Evolutionary conservation across 805 yeast species (phyloP).

Genomic region (Saccharomyces mikatae): DNA sequence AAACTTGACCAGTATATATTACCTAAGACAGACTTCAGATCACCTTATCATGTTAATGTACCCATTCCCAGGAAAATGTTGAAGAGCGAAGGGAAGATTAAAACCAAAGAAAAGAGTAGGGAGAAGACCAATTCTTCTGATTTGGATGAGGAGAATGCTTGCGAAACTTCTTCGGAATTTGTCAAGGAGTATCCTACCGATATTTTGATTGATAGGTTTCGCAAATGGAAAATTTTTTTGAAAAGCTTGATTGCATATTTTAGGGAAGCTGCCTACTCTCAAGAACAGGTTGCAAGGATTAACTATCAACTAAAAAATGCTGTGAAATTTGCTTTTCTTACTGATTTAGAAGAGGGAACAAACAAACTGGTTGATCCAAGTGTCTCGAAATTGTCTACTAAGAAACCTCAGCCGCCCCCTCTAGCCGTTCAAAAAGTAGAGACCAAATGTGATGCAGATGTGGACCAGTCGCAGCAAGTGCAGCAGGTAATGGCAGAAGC

Average conservation of each 20-base stretch:
- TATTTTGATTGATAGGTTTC: slow-evolving; percentile 66
- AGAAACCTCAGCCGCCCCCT: slow-evolving; percentile 15
- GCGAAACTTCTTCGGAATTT: slow-evolving; percentile 2
- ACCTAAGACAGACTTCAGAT: slow-evolving; percentile 18
- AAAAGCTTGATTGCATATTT: slow-evolving; percentile 62
- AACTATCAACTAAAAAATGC: slow-evolving; percentile 68
- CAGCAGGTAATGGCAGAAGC: slow-evolving; percentile 9
- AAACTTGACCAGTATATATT: slow-evolving; percentile 9
- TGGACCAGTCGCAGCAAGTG: slow-evolving; percentile 5
- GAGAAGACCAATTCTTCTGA: not conserved
- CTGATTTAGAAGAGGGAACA: slow-evolving; percentile 23
- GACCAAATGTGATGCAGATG: slow-evolving; percentile 1
- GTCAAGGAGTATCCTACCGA: slow-evolving; percentile 58
- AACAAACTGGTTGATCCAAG: slow-evolving; percentile 39
- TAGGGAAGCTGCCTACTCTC: slow-evolving; percentile 64
- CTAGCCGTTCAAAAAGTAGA: slow-evolving; percentile 8
- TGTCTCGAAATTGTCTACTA: slow-evolving; percentile 37
- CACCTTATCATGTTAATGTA: slow-evolving; percentile 22
- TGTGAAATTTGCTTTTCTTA: slow-evolving; percentile 34
- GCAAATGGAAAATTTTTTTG: slow-evolving; percentile 69
- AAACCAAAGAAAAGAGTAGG: no score
- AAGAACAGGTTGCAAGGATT: slow-evolving; percentile 61
- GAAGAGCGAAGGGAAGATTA: not conserved
- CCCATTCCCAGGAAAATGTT: slow-evolving; percentile 21
- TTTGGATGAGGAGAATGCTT: slow-evolving; percentile 1